A percentile compares a stretch with the other conserved stretches of the same genome.
phyloP scores from a whole-genome alignment of 1,284 basidiomycete species.

The Bothia castanella region DNA sequence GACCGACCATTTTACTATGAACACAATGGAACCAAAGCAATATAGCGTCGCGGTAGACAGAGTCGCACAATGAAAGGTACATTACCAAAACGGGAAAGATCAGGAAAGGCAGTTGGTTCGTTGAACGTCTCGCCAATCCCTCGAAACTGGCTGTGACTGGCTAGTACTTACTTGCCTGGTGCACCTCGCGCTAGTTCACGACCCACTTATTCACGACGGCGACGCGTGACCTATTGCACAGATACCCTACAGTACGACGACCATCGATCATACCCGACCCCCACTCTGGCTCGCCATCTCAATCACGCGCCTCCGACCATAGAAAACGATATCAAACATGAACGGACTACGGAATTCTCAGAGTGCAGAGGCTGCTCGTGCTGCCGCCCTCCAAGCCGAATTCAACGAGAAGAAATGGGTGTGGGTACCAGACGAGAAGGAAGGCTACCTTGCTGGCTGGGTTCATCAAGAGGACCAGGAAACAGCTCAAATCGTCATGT shows the following conservation, averaged over 20 bases:
- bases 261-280: conserved; percentile 1
- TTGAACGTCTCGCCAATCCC: too few relatives aligned
- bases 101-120: conserved; percentile 1
- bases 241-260: conserved; percentile 15
- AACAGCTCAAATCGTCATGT: conserved; percentile 74
- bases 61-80: too few relatives aligned
- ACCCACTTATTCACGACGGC: background rate
- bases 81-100: conserved; percentile 14
- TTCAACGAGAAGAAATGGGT: conserved; percentile 98
- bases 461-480: conserved; percentile 83
- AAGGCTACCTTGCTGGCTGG: conserved; percentile 90
- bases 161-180: too few relatives aligned
- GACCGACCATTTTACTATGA: too few relatives aligned
- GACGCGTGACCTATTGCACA: conserved; percentile 3
- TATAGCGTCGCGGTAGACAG: too few relatives aligned
- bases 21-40: too few relatives aligned
- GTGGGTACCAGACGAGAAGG: conserved; percentile 87
- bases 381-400: conserved; percentile 87
- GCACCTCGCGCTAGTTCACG: background rate
- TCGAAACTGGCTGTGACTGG: too few relatives aligned
- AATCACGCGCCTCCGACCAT: conserved; percentile 15
- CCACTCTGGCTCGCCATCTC: conserved; percentile 4
- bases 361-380: conserved; percentile 67
- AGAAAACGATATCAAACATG: conserved; percentile 35
- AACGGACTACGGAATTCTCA: conserved; percentile 54